phyloP scores from a whole-genome alignment of 805 yeast species.

The Candida nitratophila region DNA sequence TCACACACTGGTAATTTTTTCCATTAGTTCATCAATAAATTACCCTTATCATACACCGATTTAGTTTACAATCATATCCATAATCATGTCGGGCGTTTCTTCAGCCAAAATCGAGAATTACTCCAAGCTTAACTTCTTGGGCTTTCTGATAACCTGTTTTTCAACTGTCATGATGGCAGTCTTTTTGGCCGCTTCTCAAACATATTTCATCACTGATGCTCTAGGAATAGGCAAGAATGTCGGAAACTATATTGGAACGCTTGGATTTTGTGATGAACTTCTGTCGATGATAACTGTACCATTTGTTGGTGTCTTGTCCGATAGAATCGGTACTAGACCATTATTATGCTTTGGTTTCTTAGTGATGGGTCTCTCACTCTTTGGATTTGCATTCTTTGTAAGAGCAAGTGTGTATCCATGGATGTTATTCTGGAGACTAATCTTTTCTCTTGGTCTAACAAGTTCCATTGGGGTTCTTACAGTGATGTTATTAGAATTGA shows the following conservation, averaged over 20 bases:
- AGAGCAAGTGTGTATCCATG: constrained; percentile 37
- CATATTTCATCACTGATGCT: constrained; percentile 26
- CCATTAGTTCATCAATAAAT: too few species aligned
- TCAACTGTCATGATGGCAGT: constrained; percentile 20
- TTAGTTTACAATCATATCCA: too few species aligned
- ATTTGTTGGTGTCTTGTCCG: constrained; percentile 55
- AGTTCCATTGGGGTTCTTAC: constrained; percentile 38
- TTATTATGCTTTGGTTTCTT: constrained; percentile 42
- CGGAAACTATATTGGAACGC: constrained; percentile 41
- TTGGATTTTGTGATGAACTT: constrained; percentile 55
- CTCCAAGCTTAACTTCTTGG: constrained; percentile 17
- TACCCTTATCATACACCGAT: too few species aligned
- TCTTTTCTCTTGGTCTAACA: constrained; percentile 58
- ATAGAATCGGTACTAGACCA: constrained; percentile 53
- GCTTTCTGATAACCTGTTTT: constrained; percentile 16
- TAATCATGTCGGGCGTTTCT: too few species aligned
- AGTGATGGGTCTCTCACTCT: constrained; percentile 38
- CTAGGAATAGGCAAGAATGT: constrained; percentile 19
- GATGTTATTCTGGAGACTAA: constrained; percentile 40
- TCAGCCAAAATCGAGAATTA: constrained; percentile 12
- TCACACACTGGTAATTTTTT: too few species aligned
- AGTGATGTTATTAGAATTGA: constrained; percentile 41
- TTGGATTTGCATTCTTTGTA: constrained; percentile 41
- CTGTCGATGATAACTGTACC: constrained; percentile 49
- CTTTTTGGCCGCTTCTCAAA: constrained; percentile 23